Evolutionary conservation across 176 grass and related monocot genomes (phyloP), one percentile per base, ranked within the genome.

Genomic region (Miscanthus lutarioriparius): DNA sequence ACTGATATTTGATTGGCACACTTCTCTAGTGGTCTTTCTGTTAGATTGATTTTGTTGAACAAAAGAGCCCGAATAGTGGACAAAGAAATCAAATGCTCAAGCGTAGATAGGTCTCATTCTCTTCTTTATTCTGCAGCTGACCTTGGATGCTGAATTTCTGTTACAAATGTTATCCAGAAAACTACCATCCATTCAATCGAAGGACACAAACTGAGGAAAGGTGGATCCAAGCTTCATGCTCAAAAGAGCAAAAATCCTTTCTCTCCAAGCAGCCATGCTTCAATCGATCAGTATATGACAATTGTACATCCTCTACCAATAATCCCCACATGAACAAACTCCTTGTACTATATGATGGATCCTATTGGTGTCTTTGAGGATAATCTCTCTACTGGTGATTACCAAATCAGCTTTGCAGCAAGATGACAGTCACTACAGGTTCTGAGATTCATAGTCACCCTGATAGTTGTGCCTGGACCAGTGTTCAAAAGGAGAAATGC

Each of bases 391-490:
- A 49, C 49, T 44, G 64, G 86, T 86, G 72, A 88, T 86, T 10
- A 48, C 84, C 11, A 95, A 70, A 95, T 92, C 39, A 95, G 79
- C 65, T 92, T 90, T 56, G 88, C 83, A 79, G 85, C 87, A 64
- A 72, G 85, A 88, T 95, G 93, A 67, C 93, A 95, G 74, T 95
- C 90, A 68, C 86, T 37, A 83, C 93, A 92, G 19, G 87, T 95
- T 70, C 90, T 89, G 35, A 95, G 93, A 75, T 95, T 95, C 93
- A 92, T 78, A 5, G 76, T 88, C 83, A 97, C 80, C 82, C 94
- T 94, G 73, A 92, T 78, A 27, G 82, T 82, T 78, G 72, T 88
- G 30, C 58, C 81, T 70, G 89, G 71, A 75, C 13, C 81, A 80
- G 89, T 92, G 76, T 88, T 92, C 86, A 94, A 67, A 23, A 97